Evolutionary conservation across 306 rosid genomes (phyloP).

Genomic region (Quercus agrifolia): DNA sequence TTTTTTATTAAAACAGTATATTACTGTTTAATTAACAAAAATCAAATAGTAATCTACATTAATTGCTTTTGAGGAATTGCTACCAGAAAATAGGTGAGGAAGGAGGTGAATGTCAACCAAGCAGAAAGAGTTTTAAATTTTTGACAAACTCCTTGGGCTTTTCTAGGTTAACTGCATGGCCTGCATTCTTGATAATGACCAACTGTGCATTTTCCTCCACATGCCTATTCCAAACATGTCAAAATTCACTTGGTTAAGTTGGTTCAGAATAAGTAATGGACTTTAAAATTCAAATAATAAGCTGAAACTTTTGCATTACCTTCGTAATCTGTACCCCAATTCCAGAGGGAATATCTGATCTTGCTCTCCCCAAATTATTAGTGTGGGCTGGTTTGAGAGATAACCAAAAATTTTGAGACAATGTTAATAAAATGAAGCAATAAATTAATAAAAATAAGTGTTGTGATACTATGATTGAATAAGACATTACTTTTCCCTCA

Average conservation of each 20-base stretch:
- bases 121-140: slow-evolving; percentile 49
- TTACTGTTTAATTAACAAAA: too few relatives aligned
- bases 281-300: slow-evolving; percentile 6
- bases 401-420: background rate
- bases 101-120: slow-evolving; percentile 14
- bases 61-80: slow-evolving; percentile 19
- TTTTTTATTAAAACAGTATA: too few relatives aligned
- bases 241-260: background rate
- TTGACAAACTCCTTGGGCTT: slow-evolving; percentile 50
- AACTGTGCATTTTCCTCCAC: slow-evolving; percentile 45
- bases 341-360: slow-evolving; percentile 67
- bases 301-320: slow-evolving; percentile 42
- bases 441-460: background rate
- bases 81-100: slow-evolving; percentile 19
- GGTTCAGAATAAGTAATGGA: background rate
- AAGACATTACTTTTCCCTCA: background rate
- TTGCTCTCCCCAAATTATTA: slow-evolving; percentile 64
- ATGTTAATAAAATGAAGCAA: background rate
- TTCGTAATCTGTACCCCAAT: slow-evolving; percentile 51
- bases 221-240: slow-evolving; percentile 32
- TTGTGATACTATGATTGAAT: background rate
- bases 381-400: slow-evolving; percentile 37
- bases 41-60: too few relatives aligned
- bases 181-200: slow-evolving; percentile 54
- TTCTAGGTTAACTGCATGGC: slow-evolving; percentile 63